These are phyloP conservation scores for Skeletonema potamos DNA, from an alignment of 108 stramenopile genomes.

Conservation along the genomic window DNA sequence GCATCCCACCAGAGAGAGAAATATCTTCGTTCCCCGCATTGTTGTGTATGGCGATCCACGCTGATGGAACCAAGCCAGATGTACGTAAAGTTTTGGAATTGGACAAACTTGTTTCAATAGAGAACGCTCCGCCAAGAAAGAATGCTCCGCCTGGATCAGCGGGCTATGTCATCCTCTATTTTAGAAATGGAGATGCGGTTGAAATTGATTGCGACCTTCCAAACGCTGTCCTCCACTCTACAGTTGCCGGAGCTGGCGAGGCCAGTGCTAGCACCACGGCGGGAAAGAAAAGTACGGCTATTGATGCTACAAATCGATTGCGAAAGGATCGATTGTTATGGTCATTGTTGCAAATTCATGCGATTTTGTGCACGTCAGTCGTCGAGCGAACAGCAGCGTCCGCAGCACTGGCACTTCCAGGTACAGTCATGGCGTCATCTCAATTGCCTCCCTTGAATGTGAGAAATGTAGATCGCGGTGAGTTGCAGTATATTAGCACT, in stretches of 20 bases:
- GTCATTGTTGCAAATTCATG: conserved; percentile 82
- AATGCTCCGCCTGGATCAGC: conserved; percentile 44
- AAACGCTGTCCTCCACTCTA: conserved; percentile 25
- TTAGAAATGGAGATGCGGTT: conserved; percentile 78
- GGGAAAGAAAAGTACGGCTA: conserved; percentile 35
- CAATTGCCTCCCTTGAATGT: conserved; percentile 69
- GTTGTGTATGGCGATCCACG: conserved; percentile 68
- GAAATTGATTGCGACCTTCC: conserved; percentile 73
- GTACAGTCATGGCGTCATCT: conserved; percentile 19
- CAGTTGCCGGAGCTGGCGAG: conserved; percentile 23
- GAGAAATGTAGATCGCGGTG: conserved; percentile 76
- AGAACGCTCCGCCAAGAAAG: conserved; percentile 53
- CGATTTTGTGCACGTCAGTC: conserved; percentile 82
- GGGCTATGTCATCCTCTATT: conserved; percentile 62
- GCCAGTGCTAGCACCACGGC: background rate
- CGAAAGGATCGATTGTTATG: conserved; percentile 82
- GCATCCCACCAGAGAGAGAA: conserved; percentile 49
- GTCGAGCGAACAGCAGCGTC: conserved; percentile 64
- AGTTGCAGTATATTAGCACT: conserved; percentile 82
- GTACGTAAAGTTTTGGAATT: conserved; percentile 77
- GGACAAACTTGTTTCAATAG: conserved; percentile 76
- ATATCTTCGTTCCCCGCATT: conserved; percentile 82
- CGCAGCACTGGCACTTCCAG: conserved; percentile 33
- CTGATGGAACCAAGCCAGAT: conserved; percentile 82
- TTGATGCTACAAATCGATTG: conserved; percentile 58